Conservation (phyloP, 2,329 filamentous ascomycete species). For the Emergomyces orientalis region DNA sequence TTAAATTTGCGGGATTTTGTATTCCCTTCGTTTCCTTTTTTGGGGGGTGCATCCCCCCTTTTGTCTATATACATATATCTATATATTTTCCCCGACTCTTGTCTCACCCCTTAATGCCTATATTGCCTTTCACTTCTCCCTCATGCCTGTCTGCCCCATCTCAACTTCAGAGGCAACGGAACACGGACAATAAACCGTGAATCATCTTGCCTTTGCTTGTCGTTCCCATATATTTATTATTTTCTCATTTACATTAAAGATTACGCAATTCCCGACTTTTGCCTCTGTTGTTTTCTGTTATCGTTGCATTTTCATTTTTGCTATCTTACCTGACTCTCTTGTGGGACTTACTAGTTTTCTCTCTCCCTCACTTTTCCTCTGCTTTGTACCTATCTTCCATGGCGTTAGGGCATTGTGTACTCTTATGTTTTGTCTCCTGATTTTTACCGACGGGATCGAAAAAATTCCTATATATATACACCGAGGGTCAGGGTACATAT, state of each 20-base stretch:
- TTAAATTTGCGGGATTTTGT: not conserved
- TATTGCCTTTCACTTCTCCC: not conserved
- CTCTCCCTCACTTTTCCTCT: not conserved
- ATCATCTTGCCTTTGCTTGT: too few relatives aligned
- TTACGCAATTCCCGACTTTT: not conserved
- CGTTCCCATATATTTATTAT: too few relatives aligned
- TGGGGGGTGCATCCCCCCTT: too few relatives aligned
- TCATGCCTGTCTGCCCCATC: not conserved
- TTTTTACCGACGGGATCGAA: not conserved
- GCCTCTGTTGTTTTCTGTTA: not conserved
- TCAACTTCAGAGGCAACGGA: too few relatives aligned
- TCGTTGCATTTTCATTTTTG: not conserved
- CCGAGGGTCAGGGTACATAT: not conserved
- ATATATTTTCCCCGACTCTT: not conserved
- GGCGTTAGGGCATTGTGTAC: not conserved
- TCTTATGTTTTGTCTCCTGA: not conserved
- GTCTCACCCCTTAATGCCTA: not conserved
- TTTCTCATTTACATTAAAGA: not conserved
- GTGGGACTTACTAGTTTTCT: not conserved
- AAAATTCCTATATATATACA: not conserved
- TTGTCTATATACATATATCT: not conserved
- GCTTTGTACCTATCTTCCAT: not conserved
- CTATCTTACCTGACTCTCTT: not conserved
- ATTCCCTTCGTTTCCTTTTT: not conserved
- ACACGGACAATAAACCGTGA: too few relatives aligned